Base-by-base conservation (phyloP, 169 alveolate genomes). In the Cryptosporidium andersoni region DNA sequence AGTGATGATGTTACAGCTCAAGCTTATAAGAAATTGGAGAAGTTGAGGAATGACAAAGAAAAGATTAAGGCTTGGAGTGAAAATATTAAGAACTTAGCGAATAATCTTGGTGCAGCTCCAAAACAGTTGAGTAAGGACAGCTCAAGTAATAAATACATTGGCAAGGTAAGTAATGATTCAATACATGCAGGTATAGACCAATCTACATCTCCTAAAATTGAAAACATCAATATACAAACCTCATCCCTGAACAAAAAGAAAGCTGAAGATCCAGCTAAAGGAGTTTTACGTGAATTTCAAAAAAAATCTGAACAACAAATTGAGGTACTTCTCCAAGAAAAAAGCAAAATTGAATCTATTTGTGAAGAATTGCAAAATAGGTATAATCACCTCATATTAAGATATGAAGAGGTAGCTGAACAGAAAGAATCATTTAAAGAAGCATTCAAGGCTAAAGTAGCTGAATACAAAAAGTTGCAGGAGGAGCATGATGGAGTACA, bases 51-150 rank as follows among this genome's bases (percentile, higher is more conserved):
- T 43, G 85, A 74, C 39, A 74, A 74, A 47, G 85, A 74, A 74
- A 74, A 42, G 60, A 74, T 74, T n/a, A 74, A 74, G 42, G 64
- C 55, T n/a, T 74, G 85, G 85, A 74, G 60, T 58, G 85, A 74
- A 8, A 74, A 74, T 58, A n/a, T 74, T 52, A 58, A 66, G 14
- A 74, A 74, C 12, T n/a, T 74, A 45, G 85, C 60, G 14, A 43
- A 55, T 43, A 74, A 74, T 4, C 12, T 74, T 58, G 45, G 60
- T 39, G 56, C 52, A 6, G 16, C 34, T 36, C 12, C 16, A 7
- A 25, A 64, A 0, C 37, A 47, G 11, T 47, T 64, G 39, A 64
- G 43, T n/a, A 64, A 34, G 0, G 48, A 64, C 8, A 14, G 25
- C 16, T 25, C 66, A 62, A 3, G 39, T 40, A 34, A 7, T 4